Evolutionary conservation across 768 basidiomycete genomes (phyloP).

Genomic region (Lactarius psammicola): DNA sequence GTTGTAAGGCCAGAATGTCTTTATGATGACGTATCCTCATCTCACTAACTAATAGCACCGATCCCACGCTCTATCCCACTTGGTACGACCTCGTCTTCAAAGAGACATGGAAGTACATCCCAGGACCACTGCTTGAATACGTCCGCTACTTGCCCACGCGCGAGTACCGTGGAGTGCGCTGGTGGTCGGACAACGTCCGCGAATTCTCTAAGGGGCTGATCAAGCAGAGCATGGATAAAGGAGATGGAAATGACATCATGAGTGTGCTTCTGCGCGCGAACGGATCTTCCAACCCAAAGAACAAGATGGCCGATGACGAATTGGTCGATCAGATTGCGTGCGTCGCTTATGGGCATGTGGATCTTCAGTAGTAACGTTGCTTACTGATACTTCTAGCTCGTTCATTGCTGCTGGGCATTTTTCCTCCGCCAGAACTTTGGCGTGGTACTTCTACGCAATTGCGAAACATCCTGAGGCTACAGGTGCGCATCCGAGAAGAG

Average conservation of each 20-base stretch:
- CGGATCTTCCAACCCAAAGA: not conserved
- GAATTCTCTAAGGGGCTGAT: not conserved
- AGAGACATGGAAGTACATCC: not conserved
- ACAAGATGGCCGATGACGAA: not conserved
- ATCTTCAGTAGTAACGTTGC: not conserved
- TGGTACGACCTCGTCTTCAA: conserved; percentile 7
- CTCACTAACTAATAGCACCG: not conserved
- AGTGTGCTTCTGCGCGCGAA: conserved; percentile 7
- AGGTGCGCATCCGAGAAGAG: conserved; percentile 25
- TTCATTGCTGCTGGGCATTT: conserved; percentile 1
- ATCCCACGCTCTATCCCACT: conserved; percentile 5
- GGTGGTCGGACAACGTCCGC: not conserved
- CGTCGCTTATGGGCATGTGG: not conserved
- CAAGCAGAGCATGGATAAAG: not conserved
- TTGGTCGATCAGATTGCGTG: not conserved
- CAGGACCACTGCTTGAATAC: not conserved
- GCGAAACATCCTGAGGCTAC: conserved; percentile 7
- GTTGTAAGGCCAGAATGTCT: conserved; percentile 26
- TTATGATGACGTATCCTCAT: not conserved
- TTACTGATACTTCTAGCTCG: not conserved
- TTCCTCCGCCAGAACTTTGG: not conserved
- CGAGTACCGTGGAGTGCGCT: conserved; percentile 2
- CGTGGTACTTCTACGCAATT: conserved; percentile 1
- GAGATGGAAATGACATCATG: conserved; percentile 4
- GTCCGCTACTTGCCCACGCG: not conserved